Conservation (phyloP, 2,329 filamentous ascomycete genomes). For the Beauveria medogensis region DNA sequence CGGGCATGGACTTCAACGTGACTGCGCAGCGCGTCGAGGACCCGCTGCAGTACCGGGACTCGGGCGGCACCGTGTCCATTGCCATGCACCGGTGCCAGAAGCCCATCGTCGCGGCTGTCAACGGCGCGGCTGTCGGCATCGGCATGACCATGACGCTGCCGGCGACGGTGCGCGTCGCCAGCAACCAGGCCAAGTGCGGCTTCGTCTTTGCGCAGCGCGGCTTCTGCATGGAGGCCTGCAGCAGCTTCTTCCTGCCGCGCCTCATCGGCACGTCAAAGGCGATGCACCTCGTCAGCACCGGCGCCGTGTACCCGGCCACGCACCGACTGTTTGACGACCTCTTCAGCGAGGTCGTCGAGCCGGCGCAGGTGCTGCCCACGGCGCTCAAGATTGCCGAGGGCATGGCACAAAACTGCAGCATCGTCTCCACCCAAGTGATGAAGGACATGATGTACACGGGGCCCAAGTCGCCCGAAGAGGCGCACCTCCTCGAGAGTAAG, state of each 20-base stretch:
- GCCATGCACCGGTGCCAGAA: slow-evolving; percentile 50
- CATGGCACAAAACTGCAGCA: slow-evolving; percentile 57
- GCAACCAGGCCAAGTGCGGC: slow-evolving; percentile 55
- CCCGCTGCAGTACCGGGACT: slow-evolving; percentile 33
- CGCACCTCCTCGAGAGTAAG: slow-evolving; percentile 61
- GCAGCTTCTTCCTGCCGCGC: slow-evolving; percentile 63
- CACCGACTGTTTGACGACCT: slow-evolving; percentile 48
- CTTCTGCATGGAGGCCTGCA: slow-evolving; percentile 64
- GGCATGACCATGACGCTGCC: slow-evolving; percentile 56
- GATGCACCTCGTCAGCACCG: slow-evolving; percentile 59
- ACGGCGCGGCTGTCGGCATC: slow-evolving; percentile 51
- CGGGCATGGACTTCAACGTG: slow-evolving; percentile 47
- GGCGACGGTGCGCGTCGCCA: slow-evolving; percentile 44
- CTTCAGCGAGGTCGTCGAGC: slow-evolving; percentile 57
- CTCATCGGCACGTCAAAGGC: slow-evolving; percentile 58
- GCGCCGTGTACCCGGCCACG: slow-evolving; percentile 46
- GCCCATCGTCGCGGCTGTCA: slow-evolving; percentile 50
- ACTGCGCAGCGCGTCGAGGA: slow-evolving; percentile 14
- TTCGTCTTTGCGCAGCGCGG: slow-evolving; percentile 67
- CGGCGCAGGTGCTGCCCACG: slow-evolving; percentile 52
- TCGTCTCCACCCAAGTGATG: slow-evolving; percentile 57
- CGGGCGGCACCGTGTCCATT: slow-evolving; percentile 45
- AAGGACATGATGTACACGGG: slow-evolving; percentile 62
- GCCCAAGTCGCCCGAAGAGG: slow-evolving; percentile 53
- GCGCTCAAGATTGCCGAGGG: slow-evolving; percentile 61